Evolutionary conservation across 805 yeast species (phyloP), one percentile per base, ranked within the genome.

Genomic region (Candida boidinii): DNA sequence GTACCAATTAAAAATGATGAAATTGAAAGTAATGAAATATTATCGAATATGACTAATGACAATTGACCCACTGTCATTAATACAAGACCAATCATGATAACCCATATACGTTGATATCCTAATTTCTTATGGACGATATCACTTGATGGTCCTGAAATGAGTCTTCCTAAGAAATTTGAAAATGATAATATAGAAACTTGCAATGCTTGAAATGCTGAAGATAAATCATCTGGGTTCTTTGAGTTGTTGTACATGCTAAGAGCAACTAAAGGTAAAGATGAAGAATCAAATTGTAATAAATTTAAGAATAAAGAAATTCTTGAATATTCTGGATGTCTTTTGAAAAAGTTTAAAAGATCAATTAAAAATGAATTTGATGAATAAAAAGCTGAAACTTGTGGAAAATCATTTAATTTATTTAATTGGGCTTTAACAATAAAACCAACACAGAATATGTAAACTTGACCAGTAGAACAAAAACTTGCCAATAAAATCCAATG

Each of bases 391-490:
- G 19, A 4, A 17, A 17, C 11, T 12, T 16, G 2, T 2, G 15
- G 4, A n/a, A 16, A 23, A 15, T 17, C 17, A 23, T n/a, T 23
- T 20, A 17, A 10, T 5, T 14, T 17, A 40, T 46, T 55, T 10
- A 58, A 53, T 39, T 66, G 68, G 0, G 70, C 66, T 31, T 60
- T 67, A 8, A 79, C 81, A n/a, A 82, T 66, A 45, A 76, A 81
- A 0, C 94, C 94, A 23, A 82, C 77, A 3, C 82, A 69, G 46
- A 67, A 82, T 18, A 82, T 80, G 48, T 80, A 82, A 53, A 73
- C 70, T 49, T 80, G 88, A 4, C 87, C 83, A 27, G 76, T 60
- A 1, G 84, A 79, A 47, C 78, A 71, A 28, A 73, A 54, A 5
- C 71, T 51, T 1, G 82, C 73, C 17, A 79, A 58, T n/a, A 75